Percentiles rank a stretch among this genome's conserved stretches.
Conservation (phyloP, 495 filamentous ascomycete genomes). For the Bryoglossum gracile region DNA sequence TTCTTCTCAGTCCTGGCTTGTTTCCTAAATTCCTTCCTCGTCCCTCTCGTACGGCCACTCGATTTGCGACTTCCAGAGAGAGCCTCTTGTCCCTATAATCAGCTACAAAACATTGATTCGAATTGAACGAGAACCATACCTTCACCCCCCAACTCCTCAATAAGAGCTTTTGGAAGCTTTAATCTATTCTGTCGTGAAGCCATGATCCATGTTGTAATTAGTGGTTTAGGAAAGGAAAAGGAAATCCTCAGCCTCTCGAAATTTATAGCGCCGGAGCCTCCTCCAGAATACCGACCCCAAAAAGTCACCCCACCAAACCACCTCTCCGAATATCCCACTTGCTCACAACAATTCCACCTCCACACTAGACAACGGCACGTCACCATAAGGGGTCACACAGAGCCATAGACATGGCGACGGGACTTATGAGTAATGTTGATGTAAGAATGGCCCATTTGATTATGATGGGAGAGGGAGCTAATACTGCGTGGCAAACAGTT, state of each 20-base stretch:
- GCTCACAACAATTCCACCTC: no score
- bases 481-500: conserved; percentile 51
- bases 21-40: conserved; percentile 56
- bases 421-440: conserved; percentile 66
- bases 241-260: conserved; percentile 8
- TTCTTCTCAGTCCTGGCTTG: conserved; percentile 52
- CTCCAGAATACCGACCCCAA: conserved; percentile 21
- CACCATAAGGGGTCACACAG: conserved; percentile 14
- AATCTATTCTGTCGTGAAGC: conserved; percentile 46
- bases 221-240: neutral
- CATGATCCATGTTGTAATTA: conserved; percentile 6
- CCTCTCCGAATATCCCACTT: conserved; percentile 11
- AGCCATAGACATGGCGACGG: conserved; percentile 39
- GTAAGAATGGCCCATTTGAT: conserved; percentile 33
- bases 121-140: conserved; percentile 13
- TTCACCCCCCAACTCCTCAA: conserved; percentile 49
- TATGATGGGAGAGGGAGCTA: conserved; percentile 19
- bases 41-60: conserved; percentile 26
- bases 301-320: conserved; percentile 13
- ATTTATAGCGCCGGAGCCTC: neutral
- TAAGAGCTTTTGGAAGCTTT: conserved; percentile 54
- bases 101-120: neutral
- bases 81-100: conserved; percentile 10
- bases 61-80: conserved; percentile 9
- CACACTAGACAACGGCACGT: conserved; percentile 17